phyloP scores from a whole-genome alignment of 169 alveolate species.

The Blepharisma undulans region DNA sequence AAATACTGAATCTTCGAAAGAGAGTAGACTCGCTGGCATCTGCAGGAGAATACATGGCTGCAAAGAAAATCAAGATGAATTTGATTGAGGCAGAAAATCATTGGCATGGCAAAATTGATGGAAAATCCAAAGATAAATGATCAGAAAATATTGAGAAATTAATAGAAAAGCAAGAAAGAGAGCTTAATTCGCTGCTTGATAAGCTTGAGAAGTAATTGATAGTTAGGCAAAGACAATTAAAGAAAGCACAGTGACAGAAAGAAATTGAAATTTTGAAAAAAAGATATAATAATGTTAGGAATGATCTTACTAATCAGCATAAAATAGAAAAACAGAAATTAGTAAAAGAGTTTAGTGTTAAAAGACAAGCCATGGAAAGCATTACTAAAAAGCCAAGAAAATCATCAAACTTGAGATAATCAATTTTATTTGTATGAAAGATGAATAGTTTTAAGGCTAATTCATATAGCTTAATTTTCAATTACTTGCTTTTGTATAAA shows the following conservation, averaged over 20 bases:
- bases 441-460: no score
- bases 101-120: background rate
- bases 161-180: slow-evolving; percentile 29
- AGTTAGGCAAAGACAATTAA: background rate
- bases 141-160: background rate
- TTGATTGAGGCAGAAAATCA: background rate
- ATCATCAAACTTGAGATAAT: background rate
- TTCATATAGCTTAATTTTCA: no score
- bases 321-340: slow-evolving; percentile 36
- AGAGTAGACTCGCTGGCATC: slow-evolving; percentile 18
- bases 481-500: no score
- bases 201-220: background rate
- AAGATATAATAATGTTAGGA: slow-evolving; percentile 29
- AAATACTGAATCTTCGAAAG: slow-evolving; percentile 7
- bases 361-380: slow-evolving; percentile 31
- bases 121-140: slow-evolving; percentile 12
- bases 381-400: background rate
- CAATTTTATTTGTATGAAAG: no score
- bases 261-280: slow-evolving; percentile 2
- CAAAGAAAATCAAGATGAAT: slow-evolving; percentile 7
- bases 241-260: slow-evolving; percentile 17
- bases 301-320: slow-evolving; percentile 27
- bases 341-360: slow-evolving; percentile 8
- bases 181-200: background rate
- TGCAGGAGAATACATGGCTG: slow-evolving; percentile 35